Base-by-base conservation (phyloP, 257 asterid species). In the Linderniella brevidens region DNA sequence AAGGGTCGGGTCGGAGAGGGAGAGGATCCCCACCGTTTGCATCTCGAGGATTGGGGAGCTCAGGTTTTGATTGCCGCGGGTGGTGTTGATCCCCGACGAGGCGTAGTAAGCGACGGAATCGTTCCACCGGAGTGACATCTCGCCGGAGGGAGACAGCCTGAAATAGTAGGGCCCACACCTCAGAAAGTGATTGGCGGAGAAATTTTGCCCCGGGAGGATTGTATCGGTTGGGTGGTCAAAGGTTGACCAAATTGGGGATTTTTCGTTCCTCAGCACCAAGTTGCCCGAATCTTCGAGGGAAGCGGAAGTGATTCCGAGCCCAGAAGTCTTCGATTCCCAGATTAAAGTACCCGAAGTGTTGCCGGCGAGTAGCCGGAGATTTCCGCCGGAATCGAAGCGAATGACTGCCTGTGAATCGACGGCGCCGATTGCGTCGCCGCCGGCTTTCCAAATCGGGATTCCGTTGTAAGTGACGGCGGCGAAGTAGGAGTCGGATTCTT, bases 141-240 rank as follows among this genome's bases (percentile, higher is more conserved):
- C 81, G 40, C 93, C 93, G 53, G 57, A 66, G 5, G 0, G 44
- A 32, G 0, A 18, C 37, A 85, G 36, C 14, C n/a, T 48, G 68
- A 85, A 81, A 0, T 76, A 60, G 62, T 76, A 81, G 0, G 44
- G 15, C 58, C 92, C 97, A 19, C 86, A 74, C 20, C 51, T 32
- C 35, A 86, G 71, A 11, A 55, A 47, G 4, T 52, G 68, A 52
- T 37, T 50, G 1, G n/a, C 42, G 14, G 52, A 67, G 53, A 86
- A 46, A 13, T 51, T 59, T 61, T 86, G 97, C 1, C 58, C 38
- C 19, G 94, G 87, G 0, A 86, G 78, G 29, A 82, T 62, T 11
- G 82, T 60, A 44, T 82, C 86, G 1, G 93, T 73, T 1, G 97
- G 97, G 56, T 67, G 56, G 57, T 72, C 77, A 51, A 86, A 86